phyloP scores from a whole-genome alignment of 192 early-diverging fungal genomes.

The Backusella psychrophila region DNA sequence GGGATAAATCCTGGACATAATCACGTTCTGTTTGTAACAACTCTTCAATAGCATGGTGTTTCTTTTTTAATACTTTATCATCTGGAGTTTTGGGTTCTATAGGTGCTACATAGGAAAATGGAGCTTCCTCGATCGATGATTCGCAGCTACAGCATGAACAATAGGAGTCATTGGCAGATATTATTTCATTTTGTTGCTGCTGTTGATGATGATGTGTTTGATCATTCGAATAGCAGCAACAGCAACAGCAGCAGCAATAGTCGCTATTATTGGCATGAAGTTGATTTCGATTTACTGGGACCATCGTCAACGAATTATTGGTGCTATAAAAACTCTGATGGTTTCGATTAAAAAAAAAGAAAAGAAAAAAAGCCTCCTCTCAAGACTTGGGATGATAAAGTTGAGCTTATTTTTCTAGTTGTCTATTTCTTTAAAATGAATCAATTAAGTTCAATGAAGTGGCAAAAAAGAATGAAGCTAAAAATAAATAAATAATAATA shows the following conservation, averaged over 20 bases:
- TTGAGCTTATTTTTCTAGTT: not conserved
- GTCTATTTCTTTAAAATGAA: not conserved
- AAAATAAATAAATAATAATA: constrained; percentile 1
- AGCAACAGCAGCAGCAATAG: constrained; percentile 8
- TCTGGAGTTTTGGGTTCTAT: not conserved
- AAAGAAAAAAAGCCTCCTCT: not conserved
- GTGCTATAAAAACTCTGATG: not conserved
- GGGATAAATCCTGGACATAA: constrained; percentile 24
- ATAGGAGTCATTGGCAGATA: not conserved
- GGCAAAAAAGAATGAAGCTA: not conserved
- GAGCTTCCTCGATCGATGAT: not conserved
- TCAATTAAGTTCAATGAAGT: not conserved
- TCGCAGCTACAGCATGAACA: constrained; percentile 11
- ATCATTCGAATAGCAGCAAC: not conserved
- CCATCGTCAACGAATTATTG: not conserved
- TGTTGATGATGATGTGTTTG: not conserved
- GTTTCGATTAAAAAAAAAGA: not conserved
- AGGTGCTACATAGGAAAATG: not conserved
- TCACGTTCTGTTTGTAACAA: constrained; percentile 33
- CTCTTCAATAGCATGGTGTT: constrained; percentile 32
- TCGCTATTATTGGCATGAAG: not conserved
- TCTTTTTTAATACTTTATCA: constrained; percentile 8
- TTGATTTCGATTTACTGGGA: not conserved
- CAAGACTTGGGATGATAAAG: not conserved
- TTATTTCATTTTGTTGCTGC: not conserved